Evolutionary conservation across 768 basidiomycete species (phyloP).

Genomic region (Collybia nuda): DNA sequence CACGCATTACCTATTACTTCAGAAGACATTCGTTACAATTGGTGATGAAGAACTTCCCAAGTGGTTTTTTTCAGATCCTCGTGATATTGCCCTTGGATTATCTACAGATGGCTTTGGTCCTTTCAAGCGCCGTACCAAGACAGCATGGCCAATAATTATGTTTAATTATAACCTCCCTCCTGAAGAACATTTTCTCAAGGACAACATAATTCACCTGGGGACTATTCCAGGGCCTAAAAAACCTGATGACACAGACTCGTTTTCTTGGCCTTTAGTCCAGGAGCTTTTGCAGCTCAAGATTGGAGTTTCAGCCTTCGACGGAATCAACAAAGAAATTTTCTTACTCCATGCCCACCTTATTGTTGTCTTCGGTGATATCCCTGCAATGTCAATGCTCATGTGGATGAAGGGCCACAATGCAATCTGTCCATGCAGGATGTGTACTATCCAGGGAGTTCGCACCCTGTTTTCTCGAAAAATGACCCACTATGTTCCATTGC

Average conservation of each 20-base stretch:
- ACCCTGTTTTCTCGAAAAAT: slow-evolving; percentile 5
- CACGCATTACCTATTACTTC: background rate
- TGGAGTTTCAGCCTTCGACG: slow-evolving; percentile 12
- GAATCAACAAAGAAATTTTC: slow-evolving; percentile 8
- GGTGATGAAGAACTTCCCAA: background rate
- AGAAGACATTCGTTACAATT: background rate
- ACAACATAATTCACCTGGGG: background rate
- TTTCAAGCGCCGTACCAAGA: slow-evolving; percentile 24
- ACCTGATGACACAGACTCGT: slow-evolving; percentile 24
- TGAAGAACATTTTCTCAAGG: slow-evolving; percentile 9
- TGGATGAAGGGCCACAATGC: slow-evolving; percentile 40
- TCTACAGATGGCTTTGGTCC: slow-evolving; percentile 38
- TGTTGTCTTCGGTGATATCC: slow-evolving; percentile 20
- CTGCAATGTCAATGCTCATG: slow-evolving; percentile 20
- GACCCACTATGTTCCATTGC: slow-evolving; percentile 20
- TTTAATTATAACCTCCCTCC: slow-evolving; percentile 30
- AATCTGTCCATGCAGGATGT: slow-evolving; percentile 28
- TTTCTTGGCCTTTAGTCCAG: slow-evolving; percentile 22
- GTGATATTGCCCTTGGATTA: slow-evolving; percentile 24
- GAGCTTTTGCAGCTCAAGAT: background rate
- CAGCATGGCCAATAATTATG: slow-evolving; percentile 37
- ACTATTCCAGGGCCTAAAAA: background rate
- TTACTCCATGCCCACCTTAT: slow-evolving; percentile 17
- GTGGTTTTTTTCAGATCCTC: background rate
- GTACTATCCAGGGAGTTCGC: slow-evolving; percentile 26